These are phyloP conservation scores for Rhizomucor miehei DNA, from an alignment of 371 early-diverging fungal species.

Conservation along the genomic window DNA sequence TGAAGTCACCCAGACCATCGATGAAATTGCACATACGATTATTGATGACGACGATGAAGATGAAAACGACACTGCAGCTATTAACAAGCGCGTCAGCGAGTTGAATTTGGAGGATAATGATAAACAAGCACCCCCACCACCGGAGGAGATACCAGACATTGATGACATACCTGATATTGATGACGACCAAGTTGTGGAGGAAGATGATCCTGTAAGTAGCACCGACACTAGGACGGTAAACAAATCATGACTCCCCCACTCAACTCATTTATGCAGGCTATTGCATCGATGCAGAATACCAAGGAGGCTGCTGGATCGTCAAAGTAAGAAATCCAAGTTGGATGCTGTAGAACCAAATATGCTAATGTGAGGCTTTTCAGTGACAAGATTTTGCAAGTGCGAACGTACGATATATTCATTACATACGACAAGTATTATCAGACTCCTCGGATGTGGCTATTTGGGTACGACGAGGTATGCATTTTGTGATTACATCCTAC, in stretches of 20 bases:
- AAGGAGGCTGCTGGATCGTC: not conserved
- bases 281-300: not conserved
- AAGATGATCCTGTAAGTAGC: constrained; percentile 61
- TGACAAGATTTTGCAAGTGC: constrained; percentile 88
- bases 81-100: constrained; percentile 25
- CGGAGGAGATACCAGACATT: constrained; percentile 63
- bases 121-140: constrained; percentile 12
- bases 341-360: no score
- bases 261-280: constrained; percentile 5
- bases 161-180: constrained; percentile 96
- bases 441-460: constrained; percentile 95
- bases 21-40: constrained; percentile 67
- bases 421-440: constrained; percentile 99
- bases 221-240: no score
- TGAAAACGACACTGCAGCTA: constrained; percentile 15
- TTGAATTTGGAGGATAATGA: constrained; percentile 12
- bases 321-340: not conserved
- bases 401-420: constrained; percentile 96
- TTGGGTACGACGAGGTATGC: constrained; percentile 87
- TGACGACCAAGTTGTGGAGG: constrained; percentile 63
- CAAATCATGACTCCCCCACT: not conserved
- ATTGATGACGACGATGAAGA: constrained; percentile 60
- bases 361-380: constrained; percentile 19
- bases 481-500: not conserved
- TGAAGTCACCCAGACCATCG: constrained; percentile 51